A percentile compares a stretch with the other conserved stretches of the same genome.
Evolutionary conservation across 2,329 filamentous ascomycete species (phyloP).

Genomic region (Cladophialophora yegresii): DNA sequence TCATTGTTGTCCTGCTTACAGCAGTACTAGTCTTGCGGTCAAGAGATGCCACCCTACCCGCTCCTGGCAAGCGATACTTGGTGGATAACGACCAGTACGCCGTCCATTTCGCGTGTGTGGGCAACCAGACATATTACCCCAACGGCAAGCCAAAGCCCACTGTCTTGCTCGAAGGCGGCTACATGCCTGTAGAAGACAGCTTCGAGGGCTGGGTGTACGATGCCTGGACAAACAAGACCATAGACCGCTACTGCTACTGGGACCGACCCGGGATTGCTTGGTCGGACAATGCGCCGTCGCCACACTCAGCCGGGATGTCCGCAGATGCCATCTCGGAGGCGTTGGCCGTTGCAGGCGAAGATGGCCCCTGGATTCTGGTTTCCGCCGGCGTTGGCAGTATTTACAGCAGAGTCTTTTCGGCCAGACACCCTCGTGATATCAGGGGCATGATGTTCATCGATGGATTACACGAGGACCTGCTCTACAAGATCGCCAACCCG

Average conservation of each 20-base stretch:
- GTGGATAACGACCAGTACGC: conserved; percentile 84
- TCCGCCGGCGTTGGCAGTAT: conserved; percentile 85
- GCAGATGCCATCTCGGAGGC: conserved; percentile 86
- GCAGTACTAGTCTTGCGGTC: conserved; percentile 77
- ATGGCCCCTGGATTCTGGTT: conserved; percentile 84
- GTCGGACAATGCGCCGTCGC: conserved; percentile 89
- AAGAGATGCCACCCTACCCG: conserved; percentile 71
- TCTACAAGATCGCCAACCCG: conserved; percentile 66
- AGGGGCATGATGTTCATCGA: conserved; percentile 83
- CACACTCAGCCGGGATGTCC: conserved; percentile 90
- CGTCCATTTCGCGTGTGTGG: conserved; percentile 81
- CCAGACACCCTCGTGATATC: conserved; percentile 73
- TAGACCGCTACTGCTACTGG: conserved; percentile 89
- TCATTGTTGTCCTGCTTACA: conserved; percentile 73
- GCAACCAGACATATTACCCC: conserved; percentile 63
- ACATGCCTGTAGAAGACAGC: conserved; percentile 73
- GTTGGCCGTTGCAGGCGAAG: conserved; percentile 74
- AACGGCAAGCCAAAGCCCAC: conserved; percentile 67
- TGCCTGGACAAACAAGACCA: conserved; percentile 75
- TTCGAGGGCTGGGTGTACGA: conserved; percentile 78
- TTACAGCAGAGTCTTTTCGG: conserved; percentile 87
- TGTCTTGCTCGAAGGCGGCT: conserved; percentile 81
- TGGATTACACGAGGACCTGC: conserved; percentile 82
- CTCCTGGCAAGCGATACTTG: conserved; percentile 73
- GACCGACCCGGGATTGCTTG: conserved; percentile 89